Evolutionary conservation across 345 rosid genomes (phyloP).

Genomic region (Cochlearia excelsa): DNA sequence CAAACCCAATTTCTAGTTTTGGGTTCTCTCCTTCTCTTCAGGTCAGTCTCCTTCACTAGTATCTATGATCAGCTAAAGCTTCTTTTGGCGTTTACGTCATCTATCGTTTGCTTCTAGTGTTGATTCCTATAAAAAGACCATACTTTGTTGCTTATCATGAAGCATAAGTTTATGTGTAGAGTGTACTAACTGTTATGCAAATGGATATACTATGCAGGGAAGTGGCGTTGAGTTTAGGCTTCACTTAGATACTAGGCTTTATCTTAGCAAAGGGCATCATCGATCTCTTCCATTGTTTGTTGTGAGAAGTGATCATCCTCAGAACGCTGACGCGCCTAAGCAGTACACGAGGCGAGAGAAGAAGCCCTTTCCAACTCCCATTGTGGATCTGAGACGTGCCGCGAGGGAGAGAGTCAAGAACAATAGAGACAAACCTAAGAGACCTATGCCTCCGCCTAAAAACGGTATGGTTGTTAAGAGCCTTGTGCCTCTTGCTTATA

Average conservation of each 20-base stretch:
- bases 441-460: slow-evolving; percentile 64
- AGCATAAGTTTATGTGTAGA: not conserved
- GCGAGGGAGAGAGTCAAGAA: slow-evolving; percentile 88
- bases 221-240: slow-evolving; percentile 32
- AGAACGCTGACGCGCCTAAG: slow-evolving; percentile 83
- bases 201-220: slow-evolving; percentile 41
- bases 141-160: not conserved
- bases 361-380: slow-evolving; percentile 84
- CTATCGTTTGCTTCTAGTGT: not conserved
- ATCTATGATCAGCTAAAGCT: not conserved
- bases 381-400: slow-evolving; percentile 81
- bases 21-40: slow-evolving; percentile 46
- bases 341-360: slow-evolving; percentile 68
- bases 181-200: slow-evolving; percentile 4
- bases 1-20: slow-evolving; percentile 28
- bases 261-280: slow-evolving; percentile 38
- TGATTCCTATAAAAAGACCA: not conserved
- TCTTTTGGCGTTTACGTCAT: slow-evolving; percentile 2
- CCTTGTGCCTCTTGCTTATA: slow-evolving; percentile 69
- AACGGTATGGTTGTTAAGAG: slow-evolving; percentile 68
- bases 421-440: slow-evolving; percentile 58
- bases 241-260: slow-evolving; percentile 30
- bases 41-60: slow-evolving; percentile 38
- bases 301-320: slow-evolving; percentile 59
- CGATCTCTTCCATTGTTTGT: slow-evolving; percentile 31